Evolutionary conservation across 2,329 filamentous ascomycete species (phyloP), one percentile per base, ranked within the genome.

Genomic region (Fusarium miscanthi): DNA sequence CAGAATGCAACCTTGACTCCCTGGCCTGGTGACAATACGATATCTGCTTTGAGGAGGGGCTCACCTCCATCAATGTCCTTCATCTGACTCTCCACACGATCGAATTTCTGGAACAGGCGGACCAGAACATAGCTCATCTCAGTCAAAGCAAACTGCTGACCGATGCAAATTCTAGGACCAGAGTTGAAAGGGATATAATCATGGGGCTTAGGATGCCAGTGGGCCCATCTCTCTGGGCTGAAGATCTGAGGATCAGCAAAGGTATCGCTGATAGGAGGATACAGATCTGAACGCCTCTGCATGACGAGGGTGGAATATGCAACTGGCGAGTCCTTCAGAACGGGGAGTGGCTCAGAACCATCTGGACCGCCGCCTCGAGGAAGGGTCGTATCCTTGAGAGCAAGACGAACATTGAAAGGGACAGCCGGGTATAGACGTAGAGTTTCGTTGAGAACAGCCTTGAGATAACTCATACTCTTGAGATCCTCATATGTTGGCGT

Each of bases 401-500:
- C 89, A 37, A 91, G 84, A 69, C 94, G 91, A 57, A 94, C 87
- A 82, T 96, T 96, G 84, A 92, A 93, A 3, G 94, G 93, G 3
- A 96, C 92, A 19, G 89, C 87, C 1, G 93, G 93, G 80, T 95
- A 94, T 16, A 95, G 82, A 19, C 94, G 90, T 66, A 95, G 87
- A 0, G 90, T 93, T 83, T 97, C 94, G 82, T 93, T 92, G 76
- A 97, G 87, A 54, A 92, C 83, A 75, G 91, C 86, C 81, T 90
- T 85, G 64, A 96, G 88, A 80, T 95, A 97, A 76, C 92, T 92
- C 94, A 97, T 97, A 73, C 87, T 87, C 85, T 97, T 97, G 66
- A 97, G 86, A 78, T 97, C 89, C 17, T 89, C 87, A 80, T 97
- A 97, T 0, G 92, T 94, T 0, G 91, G 91, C 7, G 85, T 82